phyloP scores from a whole-genome alignment of 208 protist species.

The Novymonas esmeraldas region DNA sequence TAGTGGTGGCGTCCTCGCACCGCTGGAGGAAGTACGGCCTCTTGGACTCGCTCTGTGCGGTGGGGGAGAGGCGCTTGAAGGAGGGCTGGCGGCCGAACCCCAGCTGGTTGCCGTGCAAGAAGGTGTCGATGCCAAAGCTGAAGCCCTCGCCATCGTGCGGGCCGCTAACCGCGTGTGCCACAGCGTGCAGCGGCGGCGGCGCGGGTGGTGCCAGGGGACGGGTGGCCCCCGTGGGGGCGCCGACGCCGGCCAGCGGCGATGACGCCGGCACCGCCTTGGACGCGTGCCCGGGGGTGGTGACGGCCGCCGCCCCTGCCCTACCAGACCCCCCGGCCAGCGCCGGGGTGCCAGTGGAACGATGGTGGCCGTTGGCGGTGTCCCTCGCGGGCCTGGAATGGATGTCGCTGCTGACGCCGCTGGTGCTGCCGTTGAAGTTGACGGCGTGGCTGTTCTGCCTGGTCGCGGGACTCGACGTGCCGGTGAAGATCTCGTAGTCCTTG shows the following conservation, averaged over 20 bases:
- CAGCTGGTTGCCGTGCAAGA: constrained; percentile 63
- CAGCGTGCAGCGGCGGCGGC: neutral
- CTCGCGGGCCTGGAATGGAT: neutral
- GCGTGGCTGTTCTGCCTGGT: neutral
- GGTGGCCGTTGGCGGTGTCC: neutral
- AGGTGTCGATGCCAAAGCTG: constrained; percentile 71
- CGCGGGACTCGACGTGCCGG: constrained; percentile 6
- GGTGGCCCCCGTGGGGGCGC: neutral
- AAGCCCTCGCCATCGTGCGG: constrained; percentile 27
- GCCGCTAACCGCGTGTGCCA: neutral
- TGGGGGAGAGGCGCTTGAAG: constrained; percentile 40
- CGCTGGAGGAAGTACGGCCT: constrained; percentile 13
- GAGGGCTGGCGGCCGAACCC: constrained; percentile 68
- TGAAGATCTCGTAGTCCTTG: constrained; percentile 8
- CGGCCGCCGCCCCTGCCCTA: no score
- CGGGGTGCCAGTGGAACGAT: neutral
- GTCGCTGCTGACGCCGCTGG: neutral
- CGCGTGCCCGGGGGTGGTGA: no score
- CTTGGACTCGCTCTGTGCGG: neutral
- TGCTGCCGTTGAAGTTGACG: neutral
- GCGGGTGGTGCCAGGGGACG: no score
- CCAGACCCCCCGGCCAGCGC: neutral
- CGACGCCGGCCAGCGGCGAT: neutral
- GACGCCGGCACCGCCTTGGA: neutral
- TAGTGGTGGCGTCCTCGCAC: constrained; percentile 2